Base-by-base conservation (phyloP, 495 filamentous ascomycete species). In the Polyplosphaeria fusca region DNA sequence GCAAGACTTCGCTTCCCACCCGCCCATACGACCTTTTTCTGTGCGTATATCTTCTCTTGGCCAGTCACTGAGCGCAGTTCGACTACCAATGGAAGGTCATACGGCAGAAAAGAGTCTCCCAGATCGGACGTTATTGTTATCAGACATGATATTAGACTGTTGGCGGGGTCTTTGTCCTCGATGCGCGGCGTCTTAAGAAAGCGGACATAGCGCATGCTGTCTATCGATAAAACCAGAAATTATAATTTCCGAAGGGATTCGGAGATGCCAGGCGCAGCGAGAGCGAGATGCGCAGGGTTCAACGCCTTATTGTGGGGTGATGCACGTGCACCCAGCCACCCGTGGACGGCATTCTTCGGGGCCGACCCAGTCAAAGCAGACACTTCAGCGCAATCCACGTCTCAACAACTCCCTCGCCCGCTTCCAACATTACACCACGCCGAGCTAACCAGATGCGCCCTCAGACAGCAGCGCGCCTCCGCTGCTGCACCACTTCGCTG, bases 121-220 rank as follows among this genome's bases (percentile, higher is more conserved):
- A 98, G 75, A 66, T 98, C 93, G 32, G 91, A 93, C 35, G 89
- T 89, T 68, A 98, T 83, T 46, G 89, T 90, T 50, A 96, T 74
- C 19, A 89, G 67, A 27, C 38, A 51, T 18, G 23, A 18, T 47
- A 62, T 39, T 4, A 16, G 12, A 4, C 84, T 74, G 32, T 59
- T 67, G 18, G 69, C 22, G 2, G 60, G 55, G 35, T 61, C 44
- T 13, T 57, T 54, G 39, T 27, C 48, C 23, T 63, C 14, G 14
- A 61, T n/a, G 24, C 57, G 66, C 13, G 68, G 67, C 1, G 60
- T 20, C 47, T 71, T 71, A 37, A 71, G 65, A 44, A 68, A 71
- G 23, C 68, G 65, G 28, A 71, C 62, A 41, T 71, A 70, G 9
- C 59, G 47, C 68, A 71, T 70, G 25, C 39, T 49, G 39, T 40